Percentiles rank a stretch among this genome's conserved stretches.
These are phyloP conservation scores for Backusella morwellensis DNA, from an alignment of 192 early-diverging fungal genomes.

Conservation along the genomic window DNA sequence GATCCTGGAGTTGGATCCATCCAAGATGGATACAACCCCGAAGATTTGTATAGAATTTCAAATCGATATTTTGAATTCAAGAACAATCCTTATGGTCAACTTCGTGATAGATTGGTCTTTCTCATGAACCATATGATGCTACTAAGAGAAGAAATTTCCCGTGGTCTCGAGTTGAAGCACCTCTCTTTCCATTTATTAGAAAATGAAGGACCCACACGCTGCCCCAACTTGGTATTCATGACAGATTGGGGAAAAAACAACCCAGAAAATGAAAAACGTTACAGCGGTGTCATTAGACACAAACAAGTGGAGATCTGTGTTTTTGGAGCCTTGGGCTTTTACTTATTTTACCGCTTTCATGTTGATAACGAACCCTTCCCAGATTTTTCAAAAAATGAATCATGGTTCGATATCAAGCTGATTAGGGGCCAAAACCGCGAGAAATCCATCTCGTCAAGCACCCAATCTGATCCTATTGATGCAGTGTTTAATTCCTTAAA, in stretches of 20 bases:
- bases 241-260: neutral
- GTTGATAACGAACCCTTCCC: neutral
- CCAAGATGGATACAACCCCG: no score
- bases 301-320: neutral
- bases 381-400: neutral
- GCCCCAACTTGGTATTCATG: neutral
- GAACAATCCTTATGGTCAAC: no score
- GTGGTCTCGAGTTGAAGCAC: neutral
- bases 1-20: no score
- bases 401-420: neutral
- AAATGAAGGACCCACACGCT: neutral
- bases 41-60: no score
- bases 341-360: neutral
- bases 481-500: neutral
- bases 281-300: neutral
- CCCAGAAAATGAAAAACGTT: neutral
- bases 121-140: neutral
- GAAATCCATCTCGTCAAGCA: neutral
- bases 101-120: neutral
- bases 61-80: no score
- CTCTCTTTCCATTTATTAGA: neutral
- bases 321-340: neutral
- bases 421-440: neutral
- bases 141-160: neutral
- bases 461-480: neutral